These are phyloP conservation scores for Francoa sonchifolia DNA, from an alignment of 441 rosid species.

Conservation along the genomic window DNA sequence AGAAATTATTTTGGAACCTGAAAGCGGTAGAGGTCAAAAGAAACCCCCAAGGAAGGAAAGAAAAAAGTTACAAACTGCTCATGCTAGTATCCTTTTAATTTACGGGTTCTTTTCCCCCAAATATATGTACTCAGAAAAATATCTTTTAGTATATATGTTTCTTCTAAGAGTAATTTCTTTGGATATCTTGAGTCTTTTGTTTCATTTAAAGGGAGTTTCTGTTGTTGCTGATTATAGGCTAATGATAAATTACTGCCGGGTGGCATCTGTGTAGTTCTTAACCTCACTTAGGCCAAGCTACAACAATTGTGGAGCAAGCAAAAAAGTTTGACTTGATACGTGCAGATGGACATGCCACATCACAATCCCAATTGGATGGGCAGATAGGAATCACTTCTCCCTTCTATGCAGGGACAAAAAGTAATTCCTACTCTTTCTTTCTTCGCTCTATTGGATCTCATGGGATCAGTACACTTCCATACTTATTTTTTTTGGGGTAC, in stretches of 20 bases:
- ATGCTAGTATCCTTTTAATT: conserved; percentile 31
- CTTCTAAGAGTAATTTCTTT: neutral
- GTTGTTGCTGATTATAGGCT: neutral
- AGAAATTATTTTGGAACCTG: conserved; percentile 20
- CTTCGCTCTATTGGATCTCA: neutral
- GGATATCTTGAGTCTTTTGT: neutral
- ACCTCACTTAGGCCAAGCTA: conserved; percentile 29
- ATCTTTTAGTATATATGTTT: neutral
- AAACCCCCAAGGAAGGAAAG: conserved; percentile 49
- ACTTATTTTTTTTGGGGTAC: neutral
- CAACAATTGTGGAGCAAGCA: conserved; percentile 22
- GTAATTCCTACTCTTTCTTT: conserved; percentile 13
- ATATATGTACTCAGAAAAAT: neutral
- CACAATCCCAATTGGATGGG: conserved; percentile 16
- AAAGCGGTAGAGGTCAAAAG: conserved; percentile 23
- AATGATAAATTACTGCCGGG: neutral
- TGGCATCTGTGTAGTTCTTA: conserved; percentile 21
- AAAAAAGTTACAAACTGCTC: conserved; percentile 30
- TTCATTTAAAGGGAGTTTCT: neutral
- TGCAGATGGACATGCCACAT: conserved; percentile 17
- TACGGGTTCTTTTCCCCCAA: too few species aligned
- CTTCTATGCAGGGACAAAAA: conserved; percentile 23
- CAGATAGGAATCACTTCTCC: conserved; percentile 18
- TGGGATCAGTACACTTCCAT: neutral
- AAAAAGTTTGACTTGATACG: conserved; percentile 19